Base-by-base conservation (phyloP, 2,329 filamentous ascomycete genomes). In the Podosphaera fusca region DNA sequence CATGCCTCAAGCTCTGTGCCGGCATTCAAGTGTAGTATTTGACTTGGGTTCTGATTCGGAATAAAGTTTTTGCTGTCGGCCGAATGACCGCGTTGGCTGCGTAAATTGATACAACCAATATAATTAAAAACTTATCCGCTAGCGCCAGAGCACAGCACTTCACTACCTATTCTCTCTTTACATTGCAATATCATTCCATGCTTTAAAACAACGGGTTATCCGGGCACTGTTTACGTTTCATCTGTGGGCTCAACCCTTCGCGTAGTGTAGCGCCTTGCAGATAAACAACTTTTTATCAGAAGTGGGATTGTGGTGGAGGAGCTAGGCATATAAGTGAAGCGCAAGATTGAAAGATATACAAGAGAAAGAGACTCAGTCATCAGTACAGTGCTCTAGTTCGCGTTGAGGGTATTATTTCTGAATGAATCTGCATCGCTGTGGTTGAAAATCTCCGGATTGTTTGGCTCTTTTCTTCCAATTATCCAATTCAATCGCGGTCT, bases 341-440 rank as follows among this genome's bases (percentile, higher is more conserved):
- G 59, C 55, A 60, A 58, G 57, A 54, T 57, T 63, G 57, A 59
- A 55, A 59, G 62, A 59, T 55, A 55, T 55, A 59, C 50, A 61
- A 60, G 58, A 58, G 62, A 62, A 59, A 60, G 60, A 63, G 64
- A 64, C 60, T 60, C 62, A 64, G 58, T 63, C 63, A 64, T 67
- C 64, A 67, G 66, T 67, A 68, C 65, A 68, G 64, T 64, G 59
- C 66, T 65, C 66, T 67, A 66, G 64, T 65, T 67, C 63, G 65
- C 60, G 60, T 61, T 61, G 60, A 65, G 64, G 64, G 66, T 63
- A 67, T 67, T 64, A 64, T 62, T 59, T 63, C 64, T 67, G 63
- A 63, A 65, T 67, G 66, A 66, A 64, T 63, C 62, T 68, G 67
- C 66, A 59, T 67, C 67, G 66, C 60, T 66, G 63, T 61, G 61